Base-by-base conservation (phyloP, 2,329 filamentous ascomycete species). In the Exophiala bonariae region DNA sequence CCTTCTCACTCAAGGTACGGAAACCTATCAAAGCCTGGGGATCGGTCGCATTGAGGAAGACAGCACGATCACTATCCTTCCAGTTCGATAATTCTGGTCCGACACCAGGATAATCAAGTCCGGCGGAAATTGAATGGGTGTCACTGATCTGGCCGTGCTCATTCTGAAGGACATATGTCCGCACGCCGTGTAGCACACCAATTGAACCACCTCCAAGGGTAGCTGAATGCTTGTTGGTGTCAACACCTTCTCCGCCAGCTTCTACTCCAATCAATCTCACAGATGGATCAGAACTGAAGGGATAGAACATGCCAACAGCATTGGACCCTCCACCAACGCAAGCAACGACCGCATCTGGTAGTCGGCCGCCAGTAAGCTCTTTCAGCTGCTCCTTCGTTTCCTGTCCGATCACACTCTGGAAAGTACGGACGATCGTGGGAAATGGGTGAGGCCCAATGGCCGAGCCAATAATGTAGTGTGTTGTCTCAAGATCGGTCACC, bases 361-460 rank as follows among this genome's bases (percentile, higher is more conserved):
- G 82, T 72, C 93, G 92, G 58, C 89, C 89, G 57, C 89, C 89
- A 38, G 85, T 83, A 68, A 88, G 83, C 65, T 86, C 83, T 53
- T 82, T 75, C 86, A 99, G 91, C 73, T 97, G 92, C 60, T 85
- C 73, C 76, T 93, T 96, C 35, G 93, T 96, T 76, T 99, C 93
- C 59, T 87, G 82, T 45, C 93, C 93, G 58, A 99, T 99, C 54
- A 99, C 87, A 4, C 87, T 93, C 73, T 97, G 93, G 83, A 99
- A 96, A 0, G 92, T 96, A 51, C 93, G 85, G 42, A 97, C 93
- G 54, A 97, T 97, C 41, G 89, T 95, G 1, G 93, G 93, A 84
- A 96, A 97, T 9, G 93, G 93, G 67, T 99, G 93, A 38, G 93
- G 93, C 0, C 93, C 93, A 60, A 99, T 99, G 35, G 93, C 93